Percentiles rank a stretch among this genome's conserved stretches.
phyloP scores from a whole-genome alignment of 2,329 filamentous ascomycete species.

The Pseudocercospora crystallina region DNA sequence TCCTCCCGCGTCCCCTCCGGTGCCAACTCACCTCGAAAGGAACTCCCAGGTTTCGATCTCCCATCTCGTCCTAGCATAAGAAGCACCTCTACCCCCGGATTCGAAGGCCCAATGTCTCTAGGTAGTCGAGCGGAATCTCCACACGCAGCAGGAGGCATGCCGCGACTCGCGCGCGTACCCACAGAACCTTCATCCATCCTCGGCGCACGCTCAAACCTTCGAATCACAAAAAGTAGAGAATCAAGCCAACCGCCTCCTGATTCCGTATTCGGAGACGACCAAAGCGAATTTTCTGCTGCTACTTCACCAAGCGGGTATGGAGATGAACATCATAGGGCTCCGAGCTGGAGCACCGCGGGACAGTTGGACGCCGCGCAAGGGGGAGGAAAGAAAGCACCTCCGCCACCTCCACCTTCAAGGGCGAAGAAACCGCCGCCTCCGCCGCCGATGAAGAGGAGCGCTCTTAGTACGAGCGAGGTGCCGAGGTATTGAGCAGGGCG shows the following conservation, averaged over 20 bases:
- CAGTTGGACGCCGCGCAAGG: constrained; percentile 14
- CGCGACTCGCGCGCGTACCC: constrained; percentile 52
- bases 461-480: constrained; percentile 43
- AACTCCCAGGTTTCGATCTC: constrained; percentile 44
- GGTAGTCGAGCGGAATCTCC: constrained; percentile 44
- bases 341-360: constrained; percentile 47
- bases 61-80: constrained; percentile 50
- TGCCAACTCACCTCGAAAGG: constrained; percentile 43
- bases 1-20: constrained; percentile 46
- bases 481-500: constrained; percentile 26
- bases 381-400: constrained; percentile 59
- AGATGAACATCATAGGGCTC: constrained; percentile 39
- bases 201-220: constrained; percentile 49
- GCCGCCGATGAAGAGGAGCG: constrained; percentile 62
- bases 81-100: constrained; percentile 49
- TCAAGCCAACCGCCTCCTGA: constrained; percentile 9
- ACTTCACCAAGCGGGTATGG: too few relatives aligned
- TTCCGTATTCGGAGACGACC: constrained; percentile 55
- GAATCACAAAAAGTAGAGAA: constrained; percentile 36
- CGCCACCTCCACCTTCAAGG: constrained; percentile 58
- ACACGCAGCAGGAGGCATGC: constrained; percentile 47
- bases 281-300: constrained; percentile 45
- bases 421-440: constrained; percentile 67
- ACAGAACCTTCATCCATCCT: constrained; percentile 56
- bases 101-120: constrained; percentile 54